Evolutionary conservation across 1,284 basidiomycete species (phyloP), one percentile per base, ranked within the genome.

Genomic region (Mycena sp.): DNA sequence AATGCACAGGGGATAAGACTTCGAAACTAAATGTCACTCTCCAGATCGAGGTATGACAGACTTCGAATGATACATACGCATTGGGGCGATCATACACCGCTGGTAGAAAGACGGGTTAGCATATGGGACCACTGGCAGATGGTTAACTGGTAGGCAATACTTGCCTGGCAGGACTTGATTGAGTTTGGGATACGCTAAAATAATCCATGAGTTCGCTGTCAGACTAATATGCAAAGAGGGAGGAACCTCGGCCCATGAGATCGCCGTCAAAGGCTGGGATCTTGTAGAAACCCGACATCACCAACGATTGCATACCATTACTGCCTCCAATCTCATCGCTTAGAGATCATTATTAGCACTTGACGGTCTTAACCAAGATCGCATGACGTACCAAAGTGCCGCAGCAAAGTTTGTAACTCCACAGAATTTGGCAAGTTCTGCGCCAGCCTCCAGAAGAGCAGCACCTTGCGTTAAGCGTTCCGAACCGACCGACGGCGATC

Each of bases 311-410:
- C 67, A 86, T 81, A 5, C 85, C 85, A 67, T 86, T 87, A 6
- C 80, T 80, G 6, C 85, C 85, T 2, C 85, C 85, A 45, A 87
- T 83, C 69, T 85, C 83, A 55, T 83, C 82, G 12, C 81, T 75
- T 35, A 7, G 32, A 35, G 32, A 35, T 35, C 9, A 14, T 14
- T 35, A 35, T 35, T 35, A 35, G 32, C 32, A 35, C 14, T 35
- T 35, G 9, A 35, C 14, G 9, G 32, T 9, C 9, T 14, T 14
- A 35, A 35, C 14, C 32, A 14, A 35, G 17, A 4, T 30, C 9
- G 14, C 23, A 19, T 43, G 21, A 58, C 61, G 0, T 53, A 72
- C 72, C 73, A 80, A 16, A 83, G 75, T 1, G 78, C 73, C 16
- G 79, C 80, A 9, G 70, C 69, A 43, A 80, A 78, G 46, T 79